phyloP scores from a whole-genome alignment of 106 monocot species.

The Apostasia shenzhenica region DNA sequence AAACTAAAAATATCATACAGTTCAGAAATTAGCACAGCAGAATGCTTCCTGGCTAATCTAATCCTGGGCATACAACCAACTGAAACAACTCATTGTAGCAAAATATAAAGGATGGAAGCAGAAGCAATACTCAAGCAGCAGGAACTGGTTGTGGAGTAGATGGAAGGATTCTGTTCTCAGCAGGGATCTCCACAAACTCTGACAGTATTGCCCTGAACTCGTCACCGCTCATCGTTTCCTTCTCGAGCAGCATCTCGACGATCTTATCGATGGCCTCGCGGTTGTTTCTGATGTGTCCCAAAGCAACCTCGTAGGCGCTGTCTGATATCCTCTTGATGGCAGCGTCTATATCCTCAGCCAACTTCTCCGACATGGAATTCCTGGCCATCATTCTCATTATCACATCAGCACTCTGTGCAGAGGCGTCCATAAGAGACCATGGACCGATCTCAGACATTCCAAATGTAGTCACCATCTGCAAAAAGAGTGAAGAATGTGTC shows the following conservation, averaged over 20 bases:
- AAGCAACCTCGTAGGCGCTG: conserved; percentile 73
- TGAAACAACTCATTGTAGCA: neutral
- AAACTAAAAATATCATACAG: no score
- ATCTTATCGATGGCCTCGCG: conserved; percentile 94
- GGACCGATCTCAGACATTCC: conserved; percentile 98
- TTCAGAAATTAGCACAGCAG: no score
- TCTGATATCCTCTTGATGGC: conserved; percentile 81
- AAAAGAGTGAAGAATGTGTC: neutral
- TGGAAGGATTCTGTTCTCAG: conserved; percentile 65
- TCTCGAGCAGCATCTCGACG: conserved; percentile 87
- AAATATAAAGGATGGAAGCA: neutral
- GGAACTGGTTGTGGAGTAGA: conserved; percentile 44
- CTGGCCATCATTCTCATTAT: conserved; percentile 99
- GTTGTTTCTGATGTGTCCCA: conserved; percentile 84
- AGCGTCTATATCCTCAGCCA: conserved; percentile 87
- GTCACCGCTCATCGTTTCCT: conserved; percentile 81
- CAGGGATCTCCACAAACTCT: conserved; percentile 83
- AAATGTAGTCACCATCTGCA: conserved; percentile 88
- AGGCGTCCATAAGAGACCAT: conserved; percentile 83
- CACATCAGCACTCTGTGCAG: conserved; percentile 66
- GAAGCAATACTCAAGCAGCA: conserved; percentile 8
- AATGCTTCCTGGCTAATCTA: no score
- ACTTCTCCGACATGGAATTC: conserved; percentile 95
- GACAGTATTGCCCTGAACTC: conserved; percentile 92
- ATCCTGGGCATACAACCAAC: no score